phyloP scores from a whole-genome alignment of 2,329 filamentous ascomycete genomes.

The Penicillium sp. region DNA sequence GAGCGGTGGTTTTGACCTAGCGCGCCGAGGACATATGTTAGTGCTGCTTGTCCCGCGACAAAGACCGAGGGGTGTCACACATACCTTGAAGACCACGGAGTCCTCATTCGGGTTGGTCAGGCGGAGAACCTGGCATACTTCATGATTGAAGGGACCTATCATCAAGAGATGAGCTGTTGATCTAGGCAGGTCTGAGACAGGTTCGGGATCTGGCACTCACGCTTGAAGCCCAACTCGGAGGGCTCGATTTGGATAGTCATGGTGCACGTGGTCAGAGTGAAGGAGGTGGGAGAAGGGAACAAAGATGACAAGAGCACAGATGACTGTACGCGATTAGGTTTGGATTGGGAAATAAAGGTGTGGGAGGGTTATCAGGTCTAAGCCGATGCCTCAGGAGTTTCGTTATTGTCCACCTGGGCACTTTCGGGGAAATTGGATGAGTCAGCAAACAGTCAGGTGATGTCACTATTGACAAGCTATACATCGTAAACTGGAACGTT shows the following conservation, averaged over 20 bases:
- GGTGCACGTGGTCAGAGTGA: constrained; percentile 26
- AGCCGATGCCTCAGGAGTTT: constrained; percentile 18
- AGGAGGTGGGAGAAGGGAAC: background rate
- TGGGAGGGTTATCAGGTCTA: constrained; percentile 14
- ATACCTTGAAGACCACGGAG: constrained; percentile 57
- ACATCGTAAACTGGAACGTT: background rate
- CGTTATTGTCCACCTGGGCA: constrained; percentile 14
- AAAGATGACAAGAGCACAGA: background rate
- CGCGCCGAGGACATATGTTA: constrained; percentile 17
- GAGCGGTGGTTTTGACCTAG: constrained; percentile 96
- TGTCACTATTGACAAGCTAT: constrained; percentile 18
- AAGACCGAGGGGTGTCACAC: constrained; percentile 16
- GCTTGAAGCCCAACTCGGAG: constrained; percentile 81
- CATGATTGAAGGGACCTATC: constrained; percentile 54
- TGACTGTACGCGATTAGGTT: constrained; percentile 7
- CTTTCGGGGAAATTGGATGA: constrained; percentile 13
- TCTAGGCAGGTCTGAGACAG: background rate
- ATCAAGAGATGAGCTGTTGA: constrained; percentile 18
- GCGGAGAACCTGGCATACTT: constrained; percentile 54
- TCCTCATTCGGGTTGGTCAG: constrained; percentile 51
- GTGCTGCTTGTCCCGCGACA: constrained; percentile 15
- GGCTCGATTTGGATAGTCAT: constrained; percentile 97
- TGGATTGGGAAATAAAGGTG: constrained; percentile 5
- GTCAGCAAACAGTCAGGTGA: constrained; percentile 27
- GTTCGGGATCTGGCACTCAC: constrained; percentile 42